phyloP scores from a whole-genome alignment of 495 filamentous ascomycete species.

The Penicillium longicatenatum region DNA sequence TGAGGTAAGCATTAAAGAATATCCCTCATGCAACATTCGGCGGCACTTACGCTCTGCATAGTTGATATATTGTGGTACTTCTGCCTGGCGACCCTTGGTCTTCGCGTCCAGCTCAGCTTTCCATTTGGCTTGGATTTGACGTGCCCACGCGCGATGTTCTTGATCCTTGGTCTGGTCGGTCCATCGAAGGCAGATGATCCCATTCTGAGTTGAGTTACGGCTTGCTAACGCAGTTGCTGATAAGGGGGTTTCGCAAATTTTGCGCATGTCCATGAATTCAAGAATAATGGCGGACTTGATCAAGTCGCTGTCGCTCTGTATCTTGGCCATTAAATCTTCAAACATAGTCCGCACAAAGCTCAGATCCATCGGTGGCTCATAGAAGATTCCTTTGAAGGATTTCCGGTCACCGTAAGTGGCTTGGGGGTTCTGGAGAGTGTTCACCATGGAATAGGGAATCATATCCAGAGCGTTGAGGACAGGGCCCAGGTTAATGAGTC shows the following conservation, averaged over 20 bases:
- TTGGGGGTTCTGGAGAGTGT: slow-evolving; percentile 44
- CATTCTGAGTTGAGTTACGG: slow-evolving; percentile 38
- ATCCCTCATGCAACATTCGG: background rate
- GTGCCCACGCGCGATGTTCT: slow-evolving; percentile 34
- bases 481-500: slow-evolving; percentile 38
- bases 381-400: slow-evolving; percentile 53
- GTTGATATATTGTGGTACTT: slow-evolving; percentile 45
- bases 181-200: slow-evolving; percentile 37
- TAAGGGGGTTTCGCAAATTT: slow-evolving; percentile 31
- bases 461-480: slow-evolving; percentile 38
- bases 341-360: slow-evolving; percentile 37
- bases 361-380: slow-evolving; percentile 42
- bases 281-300: slow-evolving; percentile 30
- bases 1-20: background rate
- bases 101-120: slow-evolving; percentile 27
- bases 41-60: slow-evolving; percentile 44
- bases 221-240: slow-evolving; percentile 33
- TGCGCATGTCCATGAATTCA: slow-evolving; percentile 38
- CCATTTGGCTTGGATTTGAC: slow-evolving; percentile 32
- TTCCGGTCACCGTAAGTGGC: slow-evolving; percentile 43
- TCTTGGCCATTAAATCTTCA: slow-evolving; percentile 38
- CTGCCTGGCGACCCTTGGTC: background rate
- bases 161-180: slow-evolving; percentile 29
- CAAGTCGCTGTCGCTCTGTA: slow-evolving; percentile 27
- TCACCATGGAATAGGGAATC: slow-evolving; percentile 47